A percentile compares a stretch with the other conserved stretches of the same genome.
Conservation (phyloP, 805 yeast species). For the Cyberlindnera bimundalis region DNA sequence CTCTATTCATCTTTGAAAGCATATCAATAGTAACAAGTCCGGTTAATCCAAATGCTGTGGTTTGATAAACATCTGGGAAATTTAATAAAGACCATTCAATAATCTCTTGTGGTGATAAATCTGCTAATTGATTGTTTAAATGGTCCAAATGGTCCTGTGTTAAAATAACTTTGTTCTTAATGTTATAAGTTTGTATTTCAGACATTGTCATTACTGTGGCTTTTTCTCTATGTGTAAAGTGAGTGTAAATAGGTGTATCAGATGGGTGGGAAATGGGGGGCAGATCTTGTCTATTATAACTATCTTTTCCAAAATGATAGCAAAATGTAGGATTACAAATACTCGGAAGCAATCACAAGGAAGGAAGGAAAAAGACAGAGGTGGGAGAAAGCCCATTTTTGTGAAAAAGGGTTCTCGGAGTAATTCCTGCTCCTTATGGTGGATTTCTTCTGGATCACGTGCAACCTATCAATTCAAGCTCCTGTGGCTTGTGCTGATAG, state of each 20-base stretch:
- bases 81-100: constrained; percentile 81
- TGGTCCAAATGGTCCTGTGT: constrained; percentile 57
- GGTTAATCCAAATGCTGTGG: constrained; percentile 93
- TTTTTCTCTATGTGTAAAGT: not conserved
- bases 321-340: too few relatives aligned
- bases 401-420: too few relatives aligned
- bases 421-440: not conserved
- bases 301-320: too few relatives aligned
- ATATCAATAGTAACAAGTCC: constrained; percentile 88
- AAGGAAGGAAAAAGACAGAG: too few relatives aligned
- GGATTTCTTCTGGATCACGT: constrained; percentile 7
- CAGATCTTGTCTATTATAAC: too few relatives aligned
- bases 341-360: too few relatives aligned
- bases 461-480: constrained; percentile 2
- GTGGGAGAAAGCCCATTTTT: too few relatives aligned
- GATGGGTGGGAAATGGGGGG: too few relatives aligned
- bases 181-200: constrained; percentile 13
- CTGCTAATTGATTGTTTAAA: constrained; percentile 59
- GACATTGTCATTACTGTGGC: constrained; percentile 2
- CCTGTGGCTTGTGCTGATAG: constrained; percentile 8
- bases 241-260: not conserved
- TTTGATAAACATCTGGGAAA: constrained; percentile 79
- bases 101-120: constrained; percentile 62
- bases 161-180: constrained; percentile 35
- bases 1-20: constrained; percentile 48